These are phyloP conservation scores for Globisporangium carolinianum DNA, from an alignment of 352 stramenopile species.

Conservation along the genomic window DNA sequence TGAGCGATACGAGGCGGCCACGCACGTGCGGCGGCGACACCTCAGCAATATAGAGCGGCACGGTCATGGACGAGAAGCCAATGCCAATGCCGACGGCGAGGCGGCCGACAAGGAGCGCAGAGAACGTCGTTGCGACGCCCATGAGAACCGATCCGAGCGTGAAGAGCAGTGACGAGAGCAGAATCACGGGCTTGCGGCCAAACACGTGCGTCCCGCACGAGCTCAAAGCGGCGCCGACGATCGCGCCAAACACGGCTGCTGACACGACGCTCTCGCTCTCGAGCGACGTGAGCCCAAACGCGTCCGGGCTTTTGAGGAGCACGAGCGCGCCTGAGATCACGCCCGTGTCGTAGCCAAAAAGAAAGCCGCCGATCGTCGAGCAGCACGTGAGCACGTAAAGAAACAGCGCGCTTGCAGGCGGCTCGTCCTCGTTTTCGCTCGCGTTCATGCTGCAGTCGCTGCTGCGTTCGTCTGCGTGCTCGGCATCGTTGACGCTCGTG, in stretches of 20 bases:
- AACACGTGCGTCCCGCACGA: constrained; percentile 52
- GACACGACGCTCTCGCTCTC: constrained; percentile 67
- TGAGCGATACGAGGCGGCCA: constrained; percentile 67
- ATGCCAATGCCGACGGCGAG: constrained; percentile 62
- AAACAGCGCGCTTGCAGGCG: constrained; percentile 16
- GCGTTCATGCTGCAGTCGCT: neutral
- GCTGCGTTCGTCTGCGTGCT: neutral
- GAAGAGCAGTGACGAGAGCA: constrained; percentile 60
- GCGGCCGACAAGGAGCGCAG: constrained; percentile 42
- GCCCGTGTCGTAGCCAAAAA: constrained; percentile 82
- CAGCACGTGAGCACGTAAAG: constrained; percentile 62
- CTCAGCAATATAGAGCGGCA: constrained; percentile 77
- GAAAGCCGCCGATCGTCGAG: constrained; percentile 69
- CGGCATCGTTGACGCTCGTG: neutral
- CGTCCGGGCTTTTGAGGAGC: constrained; percentile 54
- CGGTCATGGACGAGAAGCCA: constrained; percentile 66
- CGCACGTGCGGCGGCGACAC: constrained; percentile 57
- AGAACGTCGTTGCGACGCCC: constrained; percentile 40
- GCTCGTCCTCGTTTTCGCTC: neutral
- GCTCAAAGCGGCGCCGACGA: constrained; percentile 47
- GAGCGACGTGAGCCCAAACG: constrained; percentile 45
- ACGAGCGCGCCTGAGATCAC: constrained; percentile 75
- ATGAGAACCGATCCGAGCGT: constrained; percentile 53
- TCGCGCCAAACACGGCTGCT: constrained; percentile 66
- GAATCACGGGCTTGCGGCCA: constrained; percentile 55